Evolutionary conservation across 257 asterid species (phyloP).

Genomic region (Nicotiana tomentosiformis): DNA sequence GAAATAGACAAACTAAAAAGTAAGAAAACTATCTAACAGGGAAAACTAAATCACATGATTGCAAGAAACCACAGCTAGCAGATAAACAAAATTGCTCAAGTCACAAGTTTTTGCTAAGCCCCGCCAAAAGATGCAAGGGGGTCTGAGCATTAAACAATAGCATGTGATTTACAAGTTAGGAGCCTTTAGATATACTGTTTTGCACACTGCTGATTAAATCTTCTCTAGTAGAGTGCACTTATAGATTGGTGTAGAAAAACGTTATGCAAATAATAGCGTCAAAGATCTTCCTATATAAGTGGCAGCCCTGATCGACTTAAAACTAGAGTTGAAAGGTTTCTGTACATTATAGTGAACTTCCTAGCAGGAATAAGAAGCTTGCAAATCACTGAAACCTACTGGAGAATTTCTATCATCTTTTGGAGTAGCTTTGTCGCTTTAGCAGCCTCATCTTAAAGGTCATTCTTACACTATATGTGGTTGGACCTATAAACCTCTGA

Average conservation of each 20-base stretch:
- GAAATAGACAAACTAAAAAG: slow-evolving; percentile 14
- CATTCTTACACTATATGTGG: too few relatives aligned
- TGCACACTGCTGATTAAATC: background rate
- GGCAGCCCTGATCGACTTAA: too few relatives aligned
- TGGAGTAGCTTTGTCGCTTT: too few relatives aligned
- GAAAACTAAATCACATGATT: background rate
- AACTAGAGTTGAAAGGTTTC: too few relatives aligned
- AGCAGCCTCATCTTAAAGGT: too few relatives aligned
- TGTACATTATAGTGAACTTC: too few relatives aligned
- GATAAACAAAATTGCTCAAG: slow-evolving; percentile 12
- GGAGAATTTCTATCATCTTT: too few relatives aligned
- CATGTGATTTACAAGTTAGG: background rate
- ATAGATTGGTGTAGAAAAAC: background rate
- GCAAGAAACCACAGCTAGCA: background rate
- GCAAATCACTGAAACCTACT: too few relatives aligned
- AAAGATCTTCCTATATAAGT: background rate
- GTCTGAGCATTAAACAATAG: background rate
- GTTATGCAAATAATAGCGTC: background rate
- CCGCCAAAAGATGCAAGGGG: background rate
- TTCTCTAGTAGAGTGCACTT: background rate
- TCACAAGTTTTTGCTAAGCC: background rate
- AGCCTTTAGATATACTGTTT: background rate
- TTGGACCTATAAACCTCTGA: too few relatives aligned
- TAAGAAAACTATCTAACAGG: background rate
- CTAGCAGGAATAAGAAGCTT: too few relatives aligned